These are phyloP conservation scores for Gaeumannomyces sp. DNA, from an alignment of 2,329 filamentous ascomycete species.

Conservation along the genomic window DNA sequence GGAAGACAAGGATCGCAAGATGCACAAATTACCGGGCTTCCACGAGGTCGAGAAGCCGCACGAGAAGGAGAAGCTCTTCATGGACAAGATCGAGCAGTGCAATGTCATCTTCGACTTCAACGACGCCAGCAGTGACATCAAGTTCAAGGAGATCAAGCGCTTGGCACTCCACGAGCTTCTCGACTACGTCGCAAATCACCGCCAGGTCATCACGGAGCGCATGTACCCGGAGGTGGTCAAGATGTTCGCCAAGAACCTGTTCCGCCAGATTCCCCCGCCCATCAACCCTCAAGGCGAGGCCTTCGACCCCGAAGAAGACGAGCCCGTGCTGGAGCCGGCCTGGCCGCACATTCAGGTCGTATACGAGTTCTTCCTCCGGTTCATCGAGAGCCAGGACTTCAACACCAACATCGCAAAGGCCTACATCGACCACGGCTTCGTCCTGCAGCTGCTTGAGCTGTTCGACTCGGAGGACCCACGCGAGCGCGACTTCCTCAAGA, in stretches of 20 bases:
- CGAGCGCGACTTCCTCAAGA: slow-evolving; percentile 96
- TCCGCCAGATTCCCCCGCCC: slow-evolving; percentile 91
- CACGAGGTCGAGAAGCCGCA: slow-evolving; percentile 88
- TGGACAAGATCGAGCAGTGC: slow-evolving; percentile 99
- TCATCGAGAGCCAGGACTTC: slow-evolving; percentile 99
- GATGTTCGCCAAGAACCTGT: slow-evolving; percentile 99
- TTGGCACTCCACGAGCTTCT: slow-evolving; percentile 91
- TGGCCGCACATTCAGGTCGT: slow-evolving; percentile 99
- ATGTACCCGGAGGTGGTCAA: slow-evolving; percentile 99
- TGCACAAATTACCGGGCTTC: slow-evolving; percentile 96
- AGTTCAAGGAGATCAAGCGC: slow-evolving; percentile 98
- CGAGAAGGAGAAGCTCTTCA: slow-evolving; percentile 91
- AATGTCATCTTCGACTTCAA: slow-evolving; percentile 99
- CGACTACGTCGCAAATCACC: slow-evolving; percentile 97
- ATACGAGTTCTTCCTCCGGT: slow-evolving; percentile 97
- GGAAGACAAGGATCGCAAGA: slow-evolving; percentile 69
- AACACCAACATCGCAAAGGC: slow-evolving; percentile 99
- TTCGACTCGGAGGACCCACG: slow-evolving; percentile 98
- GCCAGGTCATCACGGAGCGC: slow-evolving; percentile 95
- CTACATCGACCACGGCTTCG: slow-evolving; percentile 97
- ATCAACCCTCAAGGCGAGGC: slow-evolving; percentile 98
- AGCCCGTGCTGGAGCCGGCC: slow-evolving; percentile 93
- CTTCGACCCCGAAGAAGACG: slow-evolving; percentile 97
- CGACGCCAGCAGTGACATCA: slow-evolving; percentile 96
- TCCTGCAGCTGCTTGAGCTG: slow-evolving; percentile 90